Percentiles rank a stretch among this genome's conserved stretches.
Evolutionary conservation across 345 rosid genomes (phyloP).

Genomic region (Microthlaspi erraticum): DNA sequence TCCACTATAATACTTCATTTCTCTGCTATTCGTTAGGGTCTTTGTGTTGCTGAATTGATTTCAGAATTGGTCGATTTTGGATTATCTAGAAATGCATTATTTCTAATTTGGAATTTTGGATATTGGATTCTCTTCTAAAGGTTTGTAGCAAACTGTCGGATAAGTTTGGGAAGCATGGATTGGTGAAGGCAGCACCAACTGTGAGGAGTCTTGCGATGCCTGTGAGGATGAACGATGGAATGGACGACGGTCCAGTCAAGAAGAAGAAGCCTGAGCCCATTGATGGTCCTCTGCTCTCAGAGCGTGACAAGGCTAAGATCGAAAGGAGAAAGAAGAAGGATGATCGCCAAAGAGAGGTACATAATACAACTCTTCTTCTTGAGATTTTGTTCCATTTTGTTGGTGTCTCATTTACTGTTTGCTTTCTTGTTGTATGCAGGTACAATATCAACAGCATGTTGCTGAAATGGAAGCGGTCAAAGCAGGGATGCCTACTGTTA

Average conservation of each 20-base stretch:
- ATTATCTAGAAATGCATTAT: conserved; percentile 4
- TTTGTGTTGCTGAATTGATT: not conserved
- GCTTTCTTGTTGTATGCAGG: conserved; percentile 52
- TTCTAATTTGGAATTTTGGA: not conserved
- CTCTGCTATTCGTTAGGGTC: not conserved
- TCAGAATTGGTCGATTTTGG: not conserved
- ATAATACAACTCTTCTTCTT: not conserved
- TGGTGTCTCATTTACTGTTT: not conserved
- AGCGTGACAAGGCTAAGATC: conserved; percentile 78
- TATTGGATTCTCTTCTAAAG: conserved; percentile 45
- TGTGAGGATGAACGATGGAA: conserved; percentile 94
- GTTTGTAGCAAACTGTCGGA: conserved; percentile 79
- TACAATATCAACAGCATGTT: conserved; percentile 85
- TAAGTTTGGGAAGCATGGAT: conserved; percentile 91
- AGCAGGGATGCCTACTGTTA: conserved; percentile 90
- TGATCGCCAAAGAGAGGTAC: conserved; percentile 94
- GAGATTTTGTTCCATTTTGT: too few relatives aligned
- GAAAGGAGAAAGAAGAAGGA: conserved; percentile 96
- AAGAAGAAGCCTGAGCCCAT: conserved; percentile 91
- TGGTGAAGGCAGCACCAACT: conserved; percentile 72
- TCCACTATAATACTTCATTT: not conserved
- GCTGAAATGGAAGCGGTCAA: conserved; percentile 96
- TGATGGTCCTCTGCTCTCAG: conserved; percentile 85
- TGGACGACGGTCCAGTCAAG: conserved; percentile 89
- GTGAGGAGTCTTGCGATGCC: conserved; percentile 90